phyloP scores from a whole-genome alignment of 768 basidiomycete genomes.

The Tricholoma bakamatsutake region DNA sequence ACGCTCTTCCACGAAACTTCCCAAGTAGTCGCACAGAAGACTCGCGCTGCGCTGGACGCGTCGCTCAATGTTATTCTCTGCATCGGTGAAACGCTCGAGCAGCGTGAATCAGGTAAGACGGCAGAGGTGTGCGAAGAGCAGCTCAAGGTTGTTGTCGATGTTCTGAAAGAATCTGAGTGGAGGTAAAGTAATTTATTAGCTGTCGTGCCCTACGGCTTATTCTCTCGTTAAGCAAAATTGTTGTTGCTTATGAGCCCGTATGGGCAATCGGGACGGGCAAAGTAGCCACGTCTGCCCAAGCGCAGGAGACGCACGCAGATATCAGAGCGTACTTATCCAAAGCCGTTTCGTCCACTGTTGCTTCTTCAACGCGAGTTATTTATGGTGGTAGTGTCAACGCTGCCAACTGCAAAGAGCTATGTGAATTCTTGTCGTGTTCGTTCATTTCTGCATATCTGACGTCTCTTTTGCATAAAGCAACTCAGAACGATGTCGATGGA shows the following conservation, averaged over 20 bases:
- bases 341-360: conserved; percentile 62
- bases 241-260: conserved; percentile 95
- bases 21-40: conserved; percentile 79
- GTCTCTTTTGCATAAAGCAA: conserved; percentile 38
- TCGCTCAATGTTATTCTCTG: conserved; percentile 89
- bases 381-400: conserved; percentile 95
- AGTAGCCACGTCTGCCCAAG: conserved; percentile 88
- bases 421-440: conserved; percentile 38
- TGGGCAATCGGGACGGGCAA: conserved; percentile 99
- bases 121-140: conserved; percentile 76
- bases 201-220: background rate
- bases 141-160: conserved; percentile 66
- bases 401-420: conserved; percentile 81
- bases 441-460: background rate
- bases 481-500: conserved; percentile 84
- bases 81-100: conserved; percentile 87
- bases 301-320: conserved; percentile 85
- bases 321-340: conserved; percentile 70
- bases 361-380: conserved; percentile 76
- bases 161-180: conserved; percentile 68
- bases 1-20: conserved; percentile 88
- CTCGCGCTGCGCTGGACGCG: conserved; percentile 70
- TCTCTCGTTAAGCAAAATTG: conserved; percentile 59
- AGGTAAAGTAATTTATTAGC: conserved; percentile 43
- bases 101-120: conserved; percentile 80